phyloP scores from a whole-genome alignment of 306 rosid species.

The Neltuma alba region DNA sequence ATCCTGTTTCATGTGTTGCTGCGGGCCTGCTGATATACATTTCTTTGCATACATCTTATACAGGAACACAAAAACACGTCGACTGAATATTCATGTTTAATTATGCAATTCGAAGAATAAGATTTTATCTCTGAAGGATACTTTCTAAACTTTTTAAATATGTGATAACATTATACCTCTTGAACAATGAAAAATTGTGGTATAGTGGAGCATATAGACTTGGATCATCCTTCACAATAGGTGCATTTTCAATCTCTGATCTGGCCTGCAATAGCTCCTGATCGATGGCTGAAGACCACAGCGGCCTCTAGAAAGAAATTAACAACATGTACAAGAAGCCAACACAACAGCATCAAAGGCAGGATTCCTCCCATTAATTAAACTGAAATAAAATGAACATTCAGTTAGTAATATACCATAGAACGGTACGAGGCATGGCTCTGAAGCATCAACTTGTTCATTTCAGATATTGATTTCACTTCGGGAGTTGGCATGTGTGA shows the following conservation, averaged over 20 bases:
- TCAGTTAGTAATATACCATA: constrained; percentile 47
- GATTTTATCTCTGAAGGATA: background rate
- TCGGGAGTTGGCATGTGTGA: constrained; percentile 41
- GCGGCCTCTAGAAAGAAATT: constrained; percentile 58
- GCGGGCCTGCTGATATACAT: background rate
- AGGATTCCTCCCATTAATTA: background rate
- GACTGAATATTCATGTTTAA: background rate
- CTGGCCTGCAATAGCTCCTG: constrained; percentile 56
- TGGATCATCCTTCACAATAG: constrained; percentile 49
- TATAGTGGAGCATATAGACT: constrained; percentile 69
- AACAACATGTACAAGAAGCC: constrained; percentile 27
- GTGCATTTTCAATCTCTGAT: constrained; percentile 78
- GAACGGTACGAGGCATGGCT: constrained; percentile 50
- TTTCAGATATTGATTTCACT: constrained; percentile 62
- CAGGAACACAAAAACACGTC: background rate
- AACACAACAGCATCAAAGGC: constrained; percentile 8
- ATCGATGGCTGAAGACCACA: constrained; percentile 68
- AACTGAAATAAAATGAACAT: constrained; percentile 1
- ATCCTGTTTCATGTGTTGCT: background rate
- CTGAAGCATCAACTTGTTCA: constrained; percentile 58
- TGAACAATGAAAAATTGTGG: constrained; percentile 76
- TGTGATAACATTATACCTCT: constrained; percentile 51
- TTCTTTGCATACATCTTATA: background rate
- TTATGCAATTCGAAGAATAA: background rate
- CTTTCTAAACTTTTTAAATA: background rate